These are phyloP conservation scores for Volvox africanus DNA, from an alignment of 139 green algal species.

Conservation along the genomic window DNA sequence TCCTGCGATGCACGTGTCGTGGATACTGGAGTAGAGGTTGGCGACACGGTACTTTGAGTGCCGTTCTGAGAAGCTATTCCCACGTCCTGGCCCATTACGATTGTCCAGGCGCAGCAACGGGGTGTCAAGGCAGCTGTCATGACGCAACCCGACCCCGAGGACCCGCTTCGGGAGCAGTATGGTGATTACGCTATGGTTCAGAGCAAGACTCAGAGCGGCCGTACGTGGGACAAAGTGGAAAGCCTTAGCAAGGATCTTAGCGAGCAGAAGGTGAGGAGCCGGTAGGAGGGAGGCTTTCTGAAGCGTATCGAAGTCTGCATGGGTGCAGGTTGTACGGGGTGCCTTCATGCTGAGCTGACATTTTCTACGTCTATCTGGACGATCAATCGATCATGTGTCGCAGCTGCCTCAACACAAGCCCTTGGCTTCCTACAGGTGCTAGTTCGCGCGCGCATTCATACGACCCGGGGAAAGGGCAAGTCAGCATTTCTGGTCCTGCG, in stretches of 20 bases:
- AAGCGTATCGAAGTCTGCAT: not conserved
- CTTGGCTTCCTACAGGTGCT: conserved; percentile 68
- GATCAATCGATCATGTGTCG: no score
- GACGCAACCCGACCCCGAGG: conserved; percentile 82
- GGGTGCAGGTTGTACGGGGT: not conserved
- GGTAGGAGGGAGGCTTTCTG: not conserved
- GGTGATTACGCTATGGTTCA: conserved; percentile 90
- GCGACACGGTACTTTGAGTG: no score
- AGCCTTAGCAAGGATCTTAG: conserved; percentile 57
- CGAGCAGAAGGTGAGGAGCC: conserved; percentile 65
- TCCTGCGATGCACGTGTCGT: no score
- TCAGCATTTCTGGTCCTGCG: conserved; percentile 95
- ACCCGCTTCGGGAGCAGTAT: conserved; percentile 92
- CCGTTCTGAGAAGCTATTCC: no score
- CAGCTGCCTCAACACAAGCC: no score
- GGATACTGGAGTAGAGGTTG: no score
- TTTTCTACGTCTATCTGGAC: not conserved
- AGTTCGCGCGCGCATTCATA: conserved; percentile 88
- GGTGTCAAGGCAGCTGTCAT: conserved; percentile 74
- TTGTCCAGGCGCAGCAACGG: conserved; percentile 66
- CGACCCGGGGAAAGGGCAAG: conserved; percentile 96
- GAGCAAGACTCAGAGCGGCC: conserved; percentile 67
- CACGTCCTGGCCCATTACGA: no score
- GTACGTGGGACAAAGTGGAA: conserved; percentile 73
- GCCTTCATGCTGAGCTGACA: not conserved